phyloP scores from a whole-genome alignment of 345 rosid genomes.

The Physaria fendleri region DNA sequence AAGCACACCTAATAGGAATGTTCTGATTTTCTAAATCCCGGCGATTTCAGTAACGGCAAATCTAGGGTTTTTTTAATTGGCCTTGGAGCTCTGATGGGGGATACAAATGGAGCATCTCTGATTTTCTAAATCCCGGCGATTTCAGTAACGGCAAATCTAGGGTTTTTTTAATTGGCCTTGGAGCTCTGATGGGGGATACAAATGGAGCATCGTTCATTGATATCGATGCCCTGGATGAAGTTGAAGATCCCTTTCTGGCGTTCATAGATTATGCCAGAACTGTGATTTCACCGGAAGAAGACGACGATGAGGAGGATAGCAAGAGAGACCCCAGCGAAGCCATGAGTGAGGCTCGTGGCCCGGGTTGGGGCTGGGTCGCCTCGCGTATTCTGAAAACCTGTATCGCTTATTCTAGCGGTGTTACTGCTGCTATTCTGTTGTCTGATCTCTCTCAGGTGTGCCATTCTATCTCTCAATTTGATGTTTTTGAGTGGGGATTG shows the following conservation, averaged over 20 bases:
- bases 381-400: conserved; percentile 76
- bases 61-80: conserved; percentile 24
- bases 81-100: conserved; percentile 10
- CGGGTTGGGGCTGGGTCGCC: conserved; percentile 83
- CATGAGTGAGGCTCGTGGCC: conserved; percentile 31
- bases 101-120: conserved; percentile 16
- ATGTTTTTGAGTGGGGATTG: neutral
- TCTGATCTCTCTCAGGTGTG: conserved; percentile 80
- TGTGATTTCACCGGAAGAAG: conserved; percentile 40
- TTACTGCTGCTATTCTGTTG: conserved; percentile 78
- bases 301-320: conserved; percentile 13
- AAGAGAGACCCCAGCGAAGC: conserved; percentile 7
- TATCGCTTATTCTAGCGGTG: conserved; percentile 80
- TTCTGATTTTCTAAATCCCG: too few relatives aligned
- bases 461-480: neutral
- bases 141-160: conserved; percentile 13
- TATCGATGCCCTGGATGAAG: conserved; percentile 23
- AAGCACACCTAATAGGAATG: too few relatives aligned
- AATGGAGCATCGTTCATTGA: conserved; percentile 35
- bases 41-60: conserved; percentile 2
- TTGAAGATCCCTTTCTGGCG: conserved; percentile 58
- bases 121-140: conserved; percentile 26
- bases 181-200: conserved; percentile 14
- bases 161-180: conserved; percentile 17
- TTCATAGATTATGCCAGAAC: conserved; percentile 69